Evolutionary conservation across 345 rosid species (phyloP).

Genomic region (Punica granatum): DNA sequence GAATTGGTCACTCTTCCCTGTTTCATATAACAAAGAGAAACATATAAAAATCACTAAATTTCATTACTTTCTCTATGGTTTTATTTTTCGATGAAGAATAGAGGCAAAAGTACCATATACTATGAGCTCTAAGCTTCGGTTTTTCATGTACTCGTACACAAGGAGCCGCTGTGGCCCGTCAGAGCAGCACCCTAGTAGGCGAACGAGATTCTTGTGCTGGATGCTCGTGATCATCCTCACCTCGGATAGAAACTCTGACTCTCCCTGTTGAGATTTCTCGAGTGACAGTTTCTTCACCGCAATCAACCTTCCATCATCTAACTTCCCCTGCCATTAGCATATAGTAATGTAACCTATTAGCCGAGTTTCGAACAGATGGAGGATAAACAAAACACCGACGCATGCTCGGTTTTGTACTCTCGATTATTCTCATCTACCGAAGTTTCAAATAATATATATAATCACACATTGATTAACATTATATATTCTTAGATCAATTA

Average conservation of each 20-base stretch:
- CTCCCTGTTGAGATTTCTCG: conserved; percentile 63
- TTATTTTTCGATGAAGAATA: not conserved
- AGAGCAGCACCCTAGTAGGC: conserved; percentile 57
- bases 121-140: conserved; percentile 56
- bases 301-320: conserved; percentile 41
- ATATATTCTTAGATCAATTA: too few species aligned
- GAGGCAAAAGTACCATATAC: conserved; percentile 29
- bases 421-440: not conserved
- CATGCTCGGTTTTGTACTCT: not conserved
- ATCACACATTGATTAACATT: too few species aligned
- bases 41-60: not conserved
- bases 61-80: not conserved
- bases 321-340: conserved; percentile 35
- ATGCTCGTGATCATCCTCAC: conserved; percentile 74
- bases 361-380: not conserved
- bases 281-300: conserved; percentile 43
- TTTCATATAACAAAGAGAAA: not conserved
- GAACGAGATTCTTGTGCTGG: conserved; percentile 67
- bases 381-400: not conserved
- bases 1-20: conserved; percentile 34
- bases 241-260: conserved; percentile 54
- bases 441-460: too few species aligned
- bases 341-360: not conserved
- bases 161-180: conserved; percentile 54
- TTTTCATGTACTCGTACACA: conserved; percentile 61